Evolutionary conservation across 1,284 basidiomycete species (phyloP).

Genomic region (Rhodotorula sp.): DNA sequence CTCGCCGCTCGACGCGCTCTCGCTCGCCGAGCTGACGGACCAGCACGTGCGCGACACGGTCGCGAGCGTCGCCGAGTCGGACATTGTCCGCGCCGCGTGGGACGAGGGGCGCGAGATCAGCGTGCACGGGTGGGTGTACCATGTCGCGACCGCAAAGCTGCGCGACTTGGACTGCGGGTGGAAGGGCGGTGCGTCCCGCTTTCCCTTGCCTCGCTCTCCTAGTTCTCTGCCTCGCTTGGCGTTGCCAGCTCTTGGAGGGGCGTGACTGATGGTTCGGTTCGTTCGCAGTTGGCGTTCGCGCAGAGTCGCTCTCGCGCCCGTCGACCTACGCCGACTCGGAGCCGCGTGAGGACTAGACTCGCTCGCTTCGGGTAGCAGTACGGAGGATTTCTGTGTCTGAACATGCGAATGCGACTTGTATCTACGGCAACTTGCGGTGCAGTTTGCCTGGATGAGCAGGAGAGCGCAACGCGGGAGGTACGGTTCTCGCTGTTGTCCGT

Average conservation of each 20-base stretch:
- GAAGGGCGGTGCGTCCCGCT: conserved; percentile 29
- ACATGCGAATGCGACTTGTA: no score
- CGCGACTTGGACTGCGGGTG: conserved; percentile 63
- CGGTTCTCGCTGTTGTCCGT: no score
- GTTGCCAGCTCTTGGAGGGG: background rate
- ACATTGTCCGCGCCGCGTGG: conserved; percentile 72
- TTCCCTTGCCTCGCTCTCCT: background rate
- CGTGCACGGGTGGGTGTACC: conserved; percentile 85
- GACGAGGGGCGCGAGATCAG: conserved; percentile 57
- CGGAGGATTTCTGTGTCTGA: no score
- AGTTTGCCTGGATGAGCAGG: no score
- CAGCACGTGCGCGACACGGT: conserved; percentile 78
- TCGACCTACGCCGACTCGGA: conserved; percentile 30
- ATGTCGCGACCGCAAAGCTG: conserved; percentile 68
- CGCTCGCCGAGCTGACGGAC: conserved; percentile 60
- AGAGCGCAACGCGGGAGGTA: no score
- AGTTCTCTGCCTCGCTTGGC: background rate
- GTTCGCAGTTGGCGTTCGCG: conserved; percentile 13
- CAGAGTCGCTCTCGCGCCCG: conserved; percentile 34
- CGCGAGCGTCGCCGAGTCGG: conserved; percentile 65
- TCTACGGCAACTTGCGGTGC: no score
- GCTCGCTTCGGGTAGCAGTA: no score
- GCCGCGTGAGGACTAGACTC: conserved; percentile 8
- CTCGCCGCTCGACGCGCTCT: conserved; percentile 25
- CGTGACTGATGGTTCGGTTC: background rate